Evolutionary conservation across 106 monocot genomes (phyloP).

Genomic region (Allium sativum): DNA sequence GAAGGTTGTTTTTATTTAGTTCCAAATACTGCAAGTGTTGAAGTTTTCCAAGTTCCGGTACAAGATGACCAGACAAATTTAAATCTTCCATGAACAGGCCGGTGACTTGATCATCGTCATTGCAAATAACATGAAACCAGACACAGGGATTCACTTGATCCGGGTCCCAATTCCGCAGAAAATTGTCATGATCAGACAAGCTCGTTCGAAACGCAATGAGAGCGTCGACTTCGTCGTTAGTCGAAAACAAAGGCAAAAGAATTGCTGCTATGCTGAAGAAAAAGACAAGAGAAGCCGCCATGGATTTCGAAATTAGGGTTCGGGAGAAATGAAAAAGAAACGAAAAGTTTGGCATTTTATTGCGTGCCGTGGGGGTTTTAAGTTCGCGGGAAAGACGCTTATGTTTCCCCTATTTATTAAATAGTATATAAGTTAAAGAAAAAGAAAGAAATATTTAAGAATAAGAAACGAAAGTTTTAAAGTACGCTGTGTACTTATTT

Average conservation of each 20-base stretch:
- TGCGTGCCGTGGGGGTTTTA: too few species aligned
- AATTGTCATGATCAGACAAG: slow-evolving; percentile 57
- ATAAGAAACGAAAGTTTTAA: too few species aligned
- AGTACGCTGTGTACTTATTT: too few species aligned
- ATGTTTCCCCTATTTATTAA: too few species aligned
- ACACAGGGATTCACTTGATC: slow-evolving; percentile 84
- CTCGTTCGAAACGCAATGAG: slow-evolving; percentile 55
- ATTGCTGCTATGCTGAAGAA: slow-evolving; percentile 2
- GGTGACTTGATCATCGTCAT: slow-evolving; percentile 78
- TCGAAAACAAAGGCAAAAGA: slow-evolving; percentile 12
- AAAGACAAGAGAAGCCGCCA: slow-evolving; percentile 9
- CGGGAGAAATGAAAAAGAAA: too few species aligned
- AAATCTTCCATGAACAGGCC: slow-evolving; percentile 75
- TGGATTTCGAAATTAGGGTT: slow-evolving; percentile 1
- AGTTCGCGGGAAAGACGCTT: too few species aligned
- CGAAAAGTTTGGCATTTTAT: too few species aligned
- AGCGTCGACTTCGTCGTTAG: slow-evolving; percentile 82
- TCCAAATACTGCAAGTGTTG: slow-evolving; percentile 89
- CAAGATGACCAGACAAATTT: slow-evolving; percentile 71
- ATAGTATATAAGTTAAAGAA: too few species aligned
- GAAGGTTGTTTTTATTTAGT: slow-evolving; percentile 79
- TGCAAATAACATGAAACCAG: slow-evolving; percentile 93
- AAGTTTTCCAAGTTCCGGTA: slow-evolving; percentile 72
- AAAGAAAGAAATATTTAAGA: too few species aligned
- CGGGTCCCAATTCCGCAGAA: slow-evolving; percentile 92